phyloP scores from a whole-genome alignment of 2,329 filamentous ascomycete genomes.

The Magnaporthales sp. region DNA sequence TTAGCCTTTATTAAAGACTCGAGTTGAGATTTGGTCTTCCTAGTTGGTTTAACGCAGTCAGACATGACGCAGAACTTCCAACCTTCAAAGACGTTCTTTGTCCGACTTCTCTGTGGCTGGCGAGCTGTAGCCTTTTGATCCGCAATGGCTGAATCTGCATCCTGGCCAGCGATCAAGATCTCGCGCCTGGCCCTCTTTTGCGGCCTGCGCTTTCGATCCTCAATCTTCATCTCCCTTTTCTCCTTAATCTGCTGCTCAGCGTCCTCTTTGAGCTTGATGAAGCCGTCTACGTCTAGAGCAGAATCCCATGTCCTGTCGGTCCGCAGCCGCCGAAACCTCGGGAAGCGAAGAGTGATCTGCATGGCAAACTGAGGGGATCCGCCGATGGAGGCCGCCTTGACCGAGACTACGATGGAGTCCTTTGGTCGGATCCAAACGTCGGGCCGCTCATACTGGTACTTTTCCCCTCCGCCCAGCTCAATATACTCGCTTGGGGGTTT shows the following conservation, averaged over 20 bases:
- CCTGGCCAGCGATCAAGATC: conserved; percentile 63
- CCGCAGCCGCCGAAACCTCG: conserved; percentile 74
- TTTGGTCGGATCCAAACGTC: conserved; percentile 90
- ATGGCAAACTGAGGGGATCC: conserved; percentile 70
- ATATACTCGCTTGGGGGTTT: conserved; percentile 71
- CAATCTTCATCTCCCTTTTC: conserved; percentile 68
- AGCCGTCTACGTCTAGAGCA: conserved; percentile 70
- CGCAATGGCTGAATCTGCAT: conserved; percentile 20
- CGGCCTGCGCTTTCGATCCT: conserved; percentile 47
- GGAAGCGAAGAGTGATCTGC: conserved; percentile 76
- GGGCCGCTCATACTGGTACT: conserved; percentile 63
- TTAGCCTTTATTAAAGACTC: conserved; percentile 76
- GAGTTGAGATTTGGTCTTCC: conserved; percentile 69
- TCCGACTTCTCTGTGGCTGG: conserved; percentile 23
- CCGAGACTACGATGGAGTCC: conserved; percentile 78
- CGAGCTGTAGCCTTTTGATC: conserved; percentile 28
- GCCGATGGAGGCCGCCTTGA: conserved; percentile 77
- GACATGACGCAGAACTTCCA: conserved; percentile 78
- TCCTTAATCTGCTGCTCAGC: conserved; percentile 64
- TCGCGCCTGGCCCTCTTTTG: conserved; percentile 60
- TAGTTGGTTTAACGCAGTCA: conserved; percentile 59
- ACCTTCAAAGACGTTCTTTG: conserved; percentile 60
- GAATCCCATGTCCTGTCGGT: conserved; percentile 79
- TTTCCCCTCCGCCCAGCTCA: conserved; percentile 69
- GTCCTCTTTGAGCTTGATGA: conserved; percentile 59